Base-by-base conservation (phyloP, 2,329 filamentous ascomycete genomes). In the Diaporthe amygdali region DNA sequence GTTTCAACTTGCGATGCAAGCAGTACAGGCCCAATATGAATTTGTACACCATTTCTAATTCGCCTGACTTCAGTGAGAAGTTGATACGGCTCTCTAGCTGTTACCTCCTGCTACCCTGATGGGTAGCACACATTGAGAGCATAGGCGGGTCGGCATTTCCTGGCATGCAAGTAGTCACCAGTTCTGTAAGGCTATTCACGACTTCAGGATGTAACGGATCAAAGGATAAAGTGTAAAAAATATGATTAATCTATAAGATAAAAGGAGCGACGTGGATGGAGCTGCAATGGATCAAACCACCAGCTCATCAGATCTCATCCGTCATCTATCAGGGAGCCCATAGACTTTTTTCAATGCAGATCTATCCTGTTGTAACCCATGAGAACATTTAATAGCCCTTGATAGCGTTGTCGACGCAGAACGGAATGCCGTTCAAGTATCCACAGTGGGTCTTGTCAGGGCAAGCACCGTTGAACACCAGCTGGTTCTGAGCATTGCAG, bases 401-500 rank as follows among this genome's bases (percentile, higher is more conserved):
- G 41, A 68, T n/a, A 9, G 41, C 17, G 56, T 73, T 63, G 47
- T 68, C 55, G 25, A 74, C 52, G 34, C 72, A 74, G 72, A 68
- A 74, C 3, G 72, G 72, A 37, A 69, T 72, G n/a, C 51, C 51
- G 27, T 55, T 59, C 1, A 72, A 15, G 27, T 63, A 67, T 22
- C 41, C 51, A 22, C 72, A 74, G 72, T 74, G 72, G 20, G 68
- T 66, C 17, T 55, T 63, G 2, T 25, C 30, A 14, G 71, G 71
- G 71, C 72, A 74, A 15, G 5, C n/a, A 12, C 72, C 72, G 44
- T 74, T 74, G 51, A 71, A 52, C 37, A 72, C 44, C 17, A 70
- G 55, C 66, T 74, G 71, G 68, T 72, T 56, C 72, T 70, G 64
- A 6, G 41, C 5, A 52, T 73, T 72, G 71, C 72, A 74, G 41